Percentiles rank a stretch among this genome's conserved stretches.
Evolutionary conservation across 2,329 filamentous ascomycete species (phyloP).

Genomic region (Aspergillus pseudonomiae): DNA sequence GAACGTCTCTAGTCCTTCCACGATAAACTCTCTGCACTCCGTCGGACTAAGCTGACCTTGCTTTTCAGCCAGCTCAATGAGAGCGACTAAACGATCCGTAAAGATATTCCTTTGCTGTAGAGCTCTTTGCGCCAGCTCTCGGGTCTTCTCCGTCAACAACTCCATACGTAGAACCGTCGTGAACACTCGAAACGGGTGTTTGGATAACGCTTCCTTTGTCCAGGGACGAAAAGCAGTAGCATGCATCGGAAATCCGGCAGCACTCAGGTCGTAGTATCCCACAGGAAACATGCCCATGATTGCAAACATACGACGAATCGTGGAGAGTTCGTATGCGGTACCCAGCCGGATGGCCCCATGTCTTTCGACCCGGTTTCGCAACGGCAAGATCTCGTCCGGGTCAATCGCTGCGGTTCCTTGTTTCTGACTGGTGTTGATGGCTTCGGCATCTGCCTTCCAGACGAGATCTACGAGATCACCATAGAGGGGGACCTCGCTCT

Average conservation of each 20-base stretch:
- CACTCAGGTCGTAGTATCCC: constrained; percentile 56
- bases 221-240: constrained; percentile 56
- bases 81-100: constrained; percentile 37
- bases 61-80: constrained; percentile 42
- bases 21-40: constrained; percentile 45
- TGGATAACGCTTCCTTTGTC: constrained; percentile 34
- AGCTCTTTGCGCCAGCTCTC: constrained; percentile 35
- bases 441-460: constrained; percentile 29
- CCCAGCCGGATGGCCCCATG: constrained; percentile 57
- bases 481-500: constrained; percentile 37
- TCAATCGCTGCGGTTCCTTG: constrained; percentile 12
- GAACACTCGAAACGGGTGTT: constrained; percentile 53
- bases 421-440: constrained; percentile 19
- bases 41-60: constrained; percentile 30
- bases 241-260: constrained; percentile 54
- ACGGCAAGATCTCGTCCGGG: constrained; percentile 28
- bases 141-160: constrained; percentile 39
- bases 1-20: constrained; percentile 51
- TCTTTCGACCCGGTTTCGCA: constrained; percentile 32
- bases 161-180: constrained; percentile 48
- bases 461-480: constrained; percentile 37
- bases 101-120: constrained; percentile 49
- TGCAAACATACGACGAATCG: constrained; percentile 49
- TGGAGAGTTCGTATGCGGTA: constrained; percentile 47
- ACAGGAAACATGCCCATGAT: constrained; percentile 54